Percentiles rank a stretch among this genome's conserved stretches.
Conservation (phyloP, 1,284 basidiomycete genomes). For the Trichosporon sp. region DNA sequence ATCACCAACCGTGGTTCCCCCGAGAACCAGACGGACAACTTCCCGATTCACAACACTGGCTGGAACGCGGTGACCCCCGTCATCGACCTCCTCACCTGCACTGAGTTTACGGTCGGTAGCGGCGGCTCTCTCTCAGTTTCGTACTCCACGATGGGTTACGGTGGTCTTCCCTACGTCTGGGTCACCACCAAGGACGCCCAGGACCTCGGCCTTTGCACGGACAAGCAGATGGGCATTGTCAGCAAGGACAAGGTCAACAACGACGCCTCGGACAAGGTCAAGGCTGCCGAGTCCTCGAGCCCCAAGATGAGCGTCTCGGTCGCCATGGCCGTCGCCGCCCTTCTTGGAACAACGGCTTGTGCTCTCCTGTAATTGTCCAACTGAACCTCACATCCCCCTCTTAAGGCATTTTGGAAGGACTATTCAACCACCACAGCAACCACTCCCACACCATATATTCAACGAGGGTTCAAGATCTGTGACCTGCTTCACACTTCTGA, state of each 20-base stretch:
- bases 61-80: conserved; percentile 39
- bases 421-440: background rate
- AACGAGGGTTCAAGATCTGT: background rate
- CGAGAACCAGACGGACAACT: conserved; percentile 24
- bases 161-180: conserved; percentile 45
- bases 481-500: background rate
- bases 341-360: background rate
- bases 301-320: background rate
- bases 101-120: conserved; percentile 35
- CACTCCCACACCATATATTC: background rate
- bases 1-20: conserved; percentile 60
- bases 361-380: background rate
- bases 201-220: conserved; percentile 11
- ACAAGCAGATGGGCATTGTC: conserved; percentile 15
- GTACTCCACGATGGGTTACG: conserved; percentile 38
- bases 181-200: conserved; percentile 12
- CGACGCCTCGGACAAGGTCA: background rate
- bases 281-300: background rate
- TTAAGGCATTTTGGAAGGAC: background rate
- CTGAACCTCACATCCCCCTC: background rate
- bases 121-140: conserved; percentile 41
- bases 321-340: background rate
- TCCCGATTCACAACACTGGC: conserved; percentile 38
- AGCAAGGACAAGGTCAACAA: background rate
- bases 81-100: conserved; percentile 46